Base-by-base conservation (phyloP, 768 basidiomycete species). In the Termitomyces bulborhizus region DNA sequence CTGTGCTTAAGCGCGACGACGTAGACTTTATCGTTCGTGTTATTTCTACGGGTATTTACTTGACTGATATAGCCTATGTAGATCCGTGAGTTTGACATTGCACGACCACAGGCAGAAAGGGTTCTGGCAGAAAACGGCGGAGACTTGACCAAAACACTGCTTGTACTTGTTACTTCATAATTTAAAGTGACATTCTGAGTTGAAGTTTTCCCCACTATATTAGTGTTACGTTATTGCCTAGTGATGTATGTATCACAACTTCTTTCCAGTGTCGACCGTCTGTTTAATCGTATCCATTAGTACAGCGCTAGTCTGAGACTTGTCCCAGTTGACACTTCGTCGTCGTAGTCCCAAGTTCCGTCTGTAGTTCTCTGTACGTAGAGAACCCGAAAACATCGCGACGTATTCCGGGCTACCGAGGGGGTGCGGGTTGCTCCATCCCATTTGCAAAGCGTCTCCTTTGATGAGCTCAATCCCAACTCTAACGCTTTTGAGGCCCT, bases 81-180 rank as follows among this genome's bases (percentile, higher is more conserved):
- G 85, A 74, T 85, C 11, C 73, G 76, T 58, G 85, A 88, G 69
- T 79, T 88, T 54, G 86, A 87, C 60, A 78, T 85, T 50, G 64
- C 83, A 1, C 75, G 79, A 47, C 60, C 69, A 4, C 79, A 81
- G 57, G 85, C 84, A 0, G 86, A 88, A 63, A 83, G 78, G 58
- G 73, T 76, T 1, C 69, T 88, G 4, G 60, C 66, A 18, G 80
- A 82, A 44, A 74, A 83, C 59, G 71, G 73, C 7, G 83, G 79
- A 21, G 78, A 85, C 58, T 47, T 87, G 1, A 60, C 58, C 6
- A 80, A 81, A 62, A 75, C 84, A 12, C 69, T 88, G 41, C 64
- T 64, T 13, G 67, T 76, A 3, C 70, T 80, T 29, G 63, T 78
- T 11, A 62, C 62, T 34, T 64, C 65, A 26, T 59, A 55, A 55